Evolutionary conservation across 768 basidiomycete species (phyloP).

Genomic region (Tulasnella sp.): DNA sequence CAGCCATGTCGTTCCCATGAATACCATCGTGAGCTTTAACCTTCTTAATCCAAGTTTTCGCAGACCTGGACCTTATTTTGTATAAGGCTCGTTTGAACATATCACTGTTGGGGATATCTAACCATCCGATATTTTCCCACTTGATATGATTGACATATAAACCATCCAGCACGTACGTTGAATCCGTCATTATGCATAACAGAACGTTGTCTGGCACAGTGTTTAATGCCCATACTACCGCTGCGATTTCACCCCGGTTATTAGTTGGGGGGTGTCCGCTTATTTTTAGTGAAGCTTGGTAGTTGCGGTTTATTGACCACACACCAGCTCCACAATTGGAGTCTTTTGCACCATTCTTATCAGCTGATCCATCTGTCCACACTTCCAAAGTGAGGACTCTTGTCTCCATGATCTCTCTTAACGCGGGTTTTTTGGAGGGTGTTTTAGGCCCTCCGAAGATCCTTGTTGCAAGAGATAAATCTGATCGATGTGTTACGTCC

Average conservation of each 20-base stretch:
- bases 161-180: neutral
- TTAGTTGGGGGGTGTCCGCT: neutral
- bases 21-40: neutral
- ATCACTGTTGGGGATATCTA: neutral
- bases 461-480: neutral
- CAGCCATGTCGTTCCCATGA: neutral
- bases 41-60: neutral
- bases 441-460: neutral
- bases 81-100: neutral
- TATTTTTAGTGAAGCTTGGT: neutral
- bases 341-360: neutral
- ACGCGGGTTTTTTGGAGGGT: too few species aligned
- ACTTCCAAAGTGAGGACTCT: too few species aligned
- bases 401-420: too few species aligned
- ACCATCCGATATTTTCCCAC: neutral
- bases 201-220: neutral
- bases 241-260: constrained; percentile 3
- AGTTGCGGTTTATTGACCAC: neutral
- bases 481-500: neutral
- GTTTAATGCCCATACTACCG: neutral
- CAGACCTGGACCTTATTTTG: neutral
- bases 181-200: neutral
- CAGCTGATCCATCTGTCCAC: neutral
- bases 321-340: neutral
- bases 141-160: neutral